Evolutionary conservation across 148 eudicot genomes (phyloP).

Genomic region (Diospyros kaki): DNA sequence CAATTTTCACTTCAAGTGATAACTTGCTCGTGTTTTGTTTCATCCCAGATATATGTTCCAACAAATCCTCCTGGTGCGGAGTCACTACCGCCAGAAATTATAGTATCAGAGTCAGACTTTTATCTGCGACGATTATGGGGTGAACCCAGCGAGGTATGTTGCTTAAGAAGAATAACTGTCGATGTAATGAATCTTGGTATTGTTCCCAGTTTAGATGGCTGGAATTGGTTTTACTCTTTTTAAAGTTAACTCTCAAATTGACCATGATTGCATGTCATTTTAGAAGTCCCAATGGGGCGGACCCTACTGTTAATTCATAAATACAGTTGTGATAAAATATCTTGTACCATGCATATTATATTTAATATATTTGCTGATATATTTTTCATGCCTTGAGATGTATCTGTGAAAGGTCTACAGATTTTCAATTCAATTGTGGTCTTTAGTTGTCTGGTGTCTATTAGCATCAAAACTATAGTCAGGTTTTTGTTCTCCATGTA

Average conservation of each 20-base stretch:
- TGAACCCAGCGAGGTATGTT: slow-evolving; percentile 75
- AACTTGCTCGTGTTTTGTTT: background rate
- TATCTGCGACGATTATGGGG: slow-evolving; percentile 96
- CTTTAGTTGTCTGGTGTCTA: background rate
- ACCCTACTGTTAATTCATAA: background rate
- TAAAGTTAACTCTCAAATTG: background rate
- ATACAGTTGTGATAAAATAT: background rate
- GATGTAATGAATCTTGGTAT: background rate
- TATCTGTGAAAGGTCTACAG: background rate
- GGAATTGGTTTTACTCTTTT: background rate
- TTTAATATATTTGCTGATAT: background rate
- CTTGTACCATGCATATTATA: background rate
- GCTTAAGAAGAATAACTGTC: background rate
- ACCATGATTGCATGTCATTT: background rate
- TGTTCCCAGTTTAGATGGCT: slow-evolving; percentile 4
- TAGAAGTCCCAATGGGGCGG: background rate
- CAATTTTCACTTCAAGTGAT: background rate
- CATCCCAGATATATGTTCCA: slow-evolving; percentile 71
- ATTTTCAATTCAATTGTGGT: too few species aligned
- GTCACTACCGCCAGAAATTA: slow-evolving; percentile 88
- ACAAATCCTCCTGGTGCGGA: slow-evolving; percentile 96
- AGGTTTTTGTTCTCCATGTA: background rate
- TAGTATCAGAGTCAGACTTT: slow-evolving; percentile 76
- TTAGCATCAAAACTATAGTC: background rate
- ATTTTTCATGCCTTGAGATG: background rate